These are phyloP conservation scores for Podospora didyma DNA, from an alignment of 495 filamentous ascomycete species.

Conservation along the genomic window DNA sequence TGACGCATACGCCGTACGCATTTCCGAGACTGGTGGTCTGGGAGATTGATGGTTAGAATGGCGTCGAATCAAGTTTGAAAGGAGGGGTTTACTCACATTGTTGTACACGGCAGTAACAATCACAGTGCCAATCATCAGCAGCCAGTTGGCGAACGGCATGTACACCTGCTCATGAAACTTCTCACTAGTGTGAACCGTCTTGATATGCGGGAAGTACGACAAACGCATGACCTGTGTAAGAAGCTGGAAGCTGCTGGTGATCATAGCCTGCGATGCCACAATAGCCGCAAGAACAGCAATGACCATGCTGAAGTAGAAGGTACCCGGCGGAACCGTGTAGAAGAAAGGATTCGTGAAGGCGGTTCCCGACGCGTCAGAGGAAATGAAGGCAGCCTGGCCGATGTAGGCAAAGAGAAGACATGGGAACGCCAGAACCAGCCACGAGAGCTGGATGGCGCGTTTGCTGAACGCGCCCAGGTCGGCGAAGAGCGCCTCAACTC, in stretches of 20 bases:
- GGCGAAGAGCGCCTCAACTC: constrained; percentile 71
- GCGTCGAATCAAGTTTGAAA: background rate
- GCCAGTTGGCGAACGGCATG: constrained; percentile 67
- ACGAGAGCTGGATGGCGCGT: constrained; percentile 60
- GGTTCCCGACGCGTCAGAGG: constrained; percentile 43
- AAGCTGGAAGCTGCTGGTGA: constrained; percentile 65
- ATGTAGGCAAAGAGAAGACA: constrained; percentile 67
- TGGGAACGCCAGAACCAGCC: constrained; percentile 60
- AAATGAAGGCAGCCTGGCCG: constrained; percentile 71
- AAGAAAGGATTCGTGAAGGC: constrained; percentile 71
- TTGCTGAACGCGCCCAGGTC: constrained; percentile 68
- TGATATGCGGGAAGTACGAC: constrained; percentile 72
- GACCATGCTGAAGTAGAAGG: constrained; percentile 60
- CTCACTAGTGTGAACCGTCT: constrained; percentile 60
- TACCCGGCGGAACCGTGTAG: constrained; percentile 61
- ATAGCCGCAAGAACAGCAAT: constrained; percentile 66
- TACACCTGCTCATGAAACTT: constrained; percentile 69
- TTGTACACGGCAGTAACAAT: constrained; percentile 69
- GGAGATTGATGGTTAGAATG: background rate
- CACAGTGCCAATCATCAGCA: constrained; percentile 68
- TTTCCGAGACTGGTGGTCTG: constrained; percentile 48
- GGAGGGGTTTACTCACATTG: constrained; percentile 33
- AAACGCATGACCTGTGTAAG: constrained; percentile 68
- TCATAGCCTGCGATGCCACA: constrained; percentile 73
- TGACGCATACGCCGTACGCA: constrained; percentile 60